Evolutionary conservation across 495 filamentous ascomycete species (phyloP), one percentile per base, ranked within the genome.

Genomic region (Penicillium dipodomyicola): DNA sequence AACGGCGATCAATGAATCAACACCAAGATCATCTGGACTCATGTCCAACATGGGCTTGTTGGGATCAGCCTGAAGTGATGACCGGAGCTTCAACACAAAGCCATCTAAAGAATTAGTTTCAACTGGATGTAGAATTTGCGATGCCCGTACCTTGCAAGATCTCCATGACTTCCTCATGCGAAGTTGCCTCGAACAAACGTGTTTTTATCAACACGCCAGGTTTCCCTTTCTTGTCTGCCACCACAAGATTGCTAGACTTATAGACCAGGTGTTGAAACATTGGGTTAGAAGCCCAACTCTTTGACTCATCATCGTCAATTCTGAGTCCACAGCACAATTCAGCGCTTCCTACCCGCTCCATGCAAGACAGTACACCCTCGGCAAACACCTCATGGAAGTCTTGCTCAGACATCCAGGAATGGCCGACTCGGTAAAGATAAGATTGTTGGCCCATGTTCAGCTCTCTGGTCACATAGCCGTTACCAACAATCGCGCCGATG

Each of bases 311-410:
- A 25, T 65, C 59, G 15, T 68, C 65, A 15, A 70, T 63, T 54
- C 61, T 58, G 27, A 65, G 49, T 7, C 56, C 53, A 50, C 63
- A 62, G 63, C 53, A 67, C 12, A 61, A 42, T 1, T 60, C 52
- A 15, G 61, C 51, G 5, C 17, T 40, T 3, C 39, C 46, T 0
- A 33, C 22, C 10, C 52, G 29, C 23, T 67, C 44, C 22, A 54
- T 17, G 27, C 63, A 67, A 0, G 65, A 57, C 1, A 66, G 40
- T 19, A 87, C 74, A 19, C 82, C 80, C 61, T 87, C 83, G 10
- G 81, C 71, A 58, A 87, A 84, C 61, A 83, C 74, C 56, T 84
- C 79, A 35, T 83, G 80, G 48, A 86, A 69, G 49, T 86, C 82
- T 8, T 73, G 73, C 59, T 87, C 84, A 1, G 82, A 84, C 49